Conservation (phyloP, 2,329 filamentous ascomycete species). For the Fusarium verrucosum region DNA sequence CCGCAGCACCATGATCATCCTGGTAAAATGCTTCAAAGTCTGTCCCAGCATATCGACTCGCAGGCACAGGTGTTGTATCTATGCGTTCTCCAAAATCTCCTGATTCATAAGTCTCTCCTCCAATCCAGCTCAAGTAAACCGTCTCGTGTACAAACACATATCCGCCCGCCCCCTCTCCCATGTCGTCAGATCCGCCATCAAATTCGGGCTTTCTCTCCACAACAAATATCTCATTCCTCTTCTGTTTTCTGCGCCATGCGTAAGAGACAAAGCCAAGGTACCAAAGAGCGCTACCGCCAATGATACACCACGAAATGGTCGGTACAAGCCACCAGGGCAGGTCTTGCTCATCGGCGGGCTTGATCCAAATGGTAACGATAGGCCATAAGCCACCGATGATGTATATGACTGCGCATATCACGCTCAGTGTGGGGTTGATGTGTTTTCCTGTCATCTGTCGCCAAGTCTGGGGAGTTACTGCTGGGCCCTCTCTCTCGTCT, state of each 20-base stretch:
- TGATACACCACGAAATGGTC: conserved; percentile 45
- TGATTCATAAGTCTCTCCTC: conserved; percentile 41
- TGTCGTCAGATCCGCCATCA: conserved; percentile 35
- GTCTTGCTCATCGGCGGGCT: conserved; percentile 25
- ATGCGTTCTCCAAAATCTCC: conserved; percentile 12
- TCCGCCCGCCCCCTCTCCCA: conserved; percentile 35
- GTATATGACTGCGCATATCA: conserved; percentile 47
- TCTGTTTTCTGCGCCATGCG: conserved; percentile 44
- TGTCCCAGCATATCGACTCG: conserved; percentile 36
- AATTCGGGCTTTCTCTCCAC: conserved; percentile 50
- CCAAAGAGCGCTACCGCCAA: conserved; percentile 45
- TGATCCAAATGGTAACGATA: conserved; percentile 48
- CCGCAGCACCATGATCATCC: conserved; percentile 8
- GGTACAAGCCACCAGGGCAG: conserved; percentile 48
- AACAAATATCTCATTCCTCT: conserved; percentile 47
- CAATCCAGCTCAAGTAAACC: conserved; percentile 50
- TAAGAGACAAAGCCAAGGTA: conserved; percentile 49
- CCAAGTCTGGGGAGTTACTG: conserved; percentile 41
- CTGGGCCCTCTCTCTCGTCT: conserved; percentile 17
- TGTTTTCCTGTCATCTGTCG: conserved; percentile 46
- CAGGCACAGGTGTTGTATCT: conserved; percentile 2
- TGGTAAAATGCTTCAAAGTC: conserved; percentile 41
- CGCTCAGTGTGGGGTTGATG: conserved; percentile 46
- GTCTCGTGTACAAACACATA: conserved; percentile 51
- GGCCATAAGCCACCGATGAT: conserved; percentile 48